A percentile compares a stretch with the other conserved stretches of the same genome.
Evolutionary conservation across 2,329 filamentous ascomycete genomes (phyloP).

Genomic region (Penicillium brasilianum): DNA sequence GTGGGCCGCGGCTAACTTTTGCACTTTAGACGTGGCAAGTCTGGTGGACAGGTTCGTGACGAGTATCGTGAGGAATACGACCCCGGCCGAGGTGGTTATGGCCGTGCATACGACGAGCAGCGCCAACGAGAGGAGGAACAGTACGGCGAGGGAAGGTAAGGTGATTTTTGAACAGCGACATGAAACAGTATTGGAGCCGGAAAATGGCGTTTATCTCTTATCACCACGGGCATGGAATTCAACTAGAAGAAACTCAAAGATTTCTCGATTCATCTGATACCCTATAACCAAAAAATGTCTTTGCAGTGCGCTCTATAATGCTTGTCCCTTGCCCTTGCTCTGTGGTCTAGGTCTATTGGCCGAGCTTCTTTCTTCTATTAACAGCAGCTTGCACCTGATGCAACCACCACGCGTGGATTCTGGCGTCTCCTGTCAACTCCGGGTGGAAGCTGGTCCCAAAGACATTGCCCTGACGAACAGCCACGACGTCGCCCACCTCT

Average conservation of each 20-base stretch:
- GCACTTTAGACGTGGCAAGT: constrained; percentile 74
- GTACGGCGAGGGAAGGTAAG: constrained; percentile 62
- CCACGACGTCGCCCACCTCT: constrained; percentile 74
- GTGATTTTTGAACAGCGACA: constrained; percentile 4
- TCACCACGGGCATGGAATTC: constrained; percentile 35
- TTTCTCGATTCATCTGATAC: constrained; percentile 37
- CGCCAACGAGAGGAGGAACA: constrained; percentile 63
- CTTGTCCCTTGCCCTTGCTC: background rate
- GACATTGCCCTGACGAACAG: constrained; percentile 87
- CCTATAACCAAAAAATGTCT: constrained; percentile 32
- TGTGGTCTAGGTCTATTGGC: constrained; percentile 16
- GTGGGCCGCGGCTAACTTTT: constrained; percentile 18
- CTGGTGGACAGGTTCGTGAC: constrained; percentile 93
- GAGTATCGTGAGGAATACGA: constrained; percentile 98
- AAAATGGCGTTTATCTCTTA: constrained; percentile 40
- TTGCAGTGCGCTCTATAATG: constrained; percentile 19
- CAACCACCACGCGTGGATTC: constrained; percentile 96
- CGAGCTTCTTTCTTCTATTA: constrained; percentile 33
- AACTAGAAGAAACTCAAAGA: constrained; percentile 34
- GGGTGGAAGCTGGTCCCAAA: constrained; percentile 96
- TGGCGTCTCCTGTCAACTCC: constrained; percentile 82
- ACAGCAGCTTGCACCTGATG: constrained; percentile 64
- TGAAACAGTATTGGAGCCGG: constrained; percentile 28
- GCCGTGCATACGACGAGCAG: constrained; percentile 73
- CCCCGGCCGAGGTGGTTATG: constrained; percentile 88